Percentiles rank a stretch among this genome's conserved stretches.
Evolutionary conservation across 805 yeast species (phyloP).

Genomic region (Ogataea nitratoaversa): DNA sequence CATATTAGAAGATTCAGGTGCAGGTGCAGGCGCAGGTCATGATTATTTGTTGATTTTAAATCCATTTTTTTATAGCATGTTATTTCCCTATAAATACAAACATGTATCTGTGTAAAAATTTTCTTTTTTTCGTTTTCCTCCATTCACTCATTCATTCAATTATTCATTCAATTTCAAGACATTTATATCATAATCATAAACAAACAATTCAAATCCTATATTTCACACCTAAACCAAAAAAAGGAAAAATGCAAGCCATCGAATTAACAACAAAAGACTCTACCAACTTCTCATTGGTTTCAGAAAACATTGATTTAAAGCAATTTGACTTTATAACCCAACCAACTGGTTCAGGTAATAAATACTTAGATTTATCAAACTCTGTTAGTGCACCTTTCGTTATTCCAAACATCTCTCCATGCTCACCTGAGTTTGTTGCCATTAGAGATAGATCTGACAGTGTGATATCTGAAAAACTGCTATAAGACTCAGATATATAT

Average conservation of each 20-base stretch:
- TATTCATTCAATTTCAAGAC: too few relatives aligned
- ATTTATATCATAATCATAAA: too few relatives aligned
- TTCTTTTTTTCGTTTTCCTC: too few relatives aligned
- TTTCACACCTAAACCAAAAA: neutral
- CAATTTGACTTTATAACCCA: neutral
- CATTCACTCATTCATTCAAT: too few relatives aligned
- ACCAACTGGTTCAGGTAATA: slow-evolving; percentile 7
- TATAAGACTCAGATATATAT: too few relatives aligned
- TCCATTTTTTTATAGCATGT: too few relatives aligned
- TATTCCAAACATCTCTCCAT: slow-evolving; percentile 61
- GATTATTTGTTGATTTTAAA: too few relatives aligned
- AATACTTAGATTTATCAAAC: slow-evolving; percentile 52
- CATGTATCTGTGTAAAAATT: too few relatives aligned
- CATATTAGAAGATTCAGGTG: too few relatives aligned
- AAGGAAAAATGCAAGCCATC: slow-evolving; percentile 1
- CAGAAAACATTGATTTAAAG: slow-evolving; percentile 1
- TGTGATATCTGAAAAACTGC: slow-evolving; percentile 12
- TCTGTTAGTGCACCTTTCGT: slow-evolving; percentile 60
- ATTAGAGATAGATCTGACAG: slow-evolving; percentile 18
- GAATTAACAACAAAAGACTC: slow-evolving; percentile 1
- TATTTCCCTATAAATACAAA: too few relatives aligned
- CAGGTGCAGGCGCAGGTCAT: too few relatives aligned
- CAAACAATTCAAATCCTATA: neutral
- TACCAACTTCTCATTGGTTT: neutral
- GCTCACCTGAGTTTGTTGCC: slow-evolving; percentile 31